Evolutionary conservation across 345 rosid species (phyloP), one percentile per base, ranked within the genome.

Genomic region (Barbarea vulgaris): DNA sequence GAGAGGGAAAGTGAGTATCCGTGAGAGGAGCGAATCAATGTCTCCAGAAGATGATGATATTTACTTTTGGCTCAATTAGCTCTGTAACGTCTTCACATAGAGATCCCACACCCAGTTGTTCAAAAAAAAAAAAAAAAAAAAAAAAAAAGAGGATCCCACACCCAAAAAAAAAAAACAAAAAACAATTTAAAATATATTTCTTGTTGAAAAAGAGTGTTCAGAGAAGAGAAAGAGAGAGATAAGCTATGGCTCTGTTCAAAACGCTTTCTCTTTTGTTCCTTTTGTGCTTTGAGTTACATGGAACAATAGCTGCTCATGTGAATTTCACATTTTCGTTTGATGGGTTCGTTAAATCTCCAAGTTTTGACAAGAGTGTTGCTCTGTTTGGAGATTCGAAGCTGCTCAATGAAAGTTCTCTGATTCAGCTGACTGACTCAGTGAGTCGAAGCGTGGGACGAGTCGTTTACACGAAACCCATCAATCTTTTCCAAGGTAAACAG

Each of bases 371-470:
- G 81, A 72, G 30, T 42, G 73, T 52, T 59, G 84, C 84, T 75
- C 76, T 93, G 27, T 80, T 79, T 44, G 97, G 98, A 21, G 94
- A 88, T 77, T 89, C 93, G 22, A 82, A 73, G 83, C 85, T 83
- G 67, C 82, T 67, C 37, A 58, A 24, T 64, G 80, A 81, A 33
- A 83, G 77, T 44, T 84, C 88, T 37, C 56, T 78, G 60, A 27
- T n/a, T n/a, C 94, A 82, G 77, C 86, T 93, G 28, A 86, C 96
- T 42, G 72, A 75, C 62, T 74, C 87, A 0, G 85, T 72, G 78
- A 80, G 77, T 80, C 60, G 77, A 11, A 77, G 76, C 36, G 19
- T 13, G 42, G 98, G 98, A 42, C 69, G 82, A 79, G 87, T 84
- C 70, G 51, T 83, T 83, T 86, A 81, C 81, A 87, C 67, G 85